Evolutionary conservation across 2,329 filamentous ascomycete genomes (phyloP).

Genomic region (Juglanconis sp.): DNA sequence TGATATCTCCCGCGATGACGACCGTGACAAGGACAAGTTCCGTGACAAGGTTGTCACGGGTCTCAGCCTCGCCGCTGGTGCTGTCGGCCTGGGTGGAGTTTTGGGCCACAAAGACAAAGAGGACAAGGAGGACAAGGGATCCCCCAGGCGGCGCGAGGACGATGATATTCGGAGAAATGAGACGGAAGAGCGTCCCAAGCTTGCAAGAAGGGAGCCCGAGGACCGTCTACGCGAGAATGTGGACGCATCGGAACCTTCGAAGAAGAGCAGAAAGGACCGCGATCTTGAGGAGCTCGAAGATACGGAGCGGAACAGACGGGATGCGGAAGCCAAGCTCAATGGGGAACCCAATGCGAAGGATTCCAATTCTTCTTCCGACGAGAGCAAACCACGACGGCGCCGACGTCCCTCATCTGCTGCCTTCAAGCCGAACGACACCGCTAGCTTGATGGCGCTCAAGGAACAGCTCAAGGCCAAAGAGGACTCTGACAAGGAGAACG

Average conservation of each 20-base stretch:
- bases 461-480: constrained; percentile 46
- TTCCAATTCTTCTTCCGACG: constrained; percentile 39
- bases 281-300: constrained; percentile 19
- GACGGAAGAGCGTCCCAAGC: constrained; percentile 19
- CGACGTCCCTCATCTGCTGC: constrained; percentile 35
- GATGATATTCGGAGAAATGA: constrained; percentile 22
- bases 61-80: constrained; percentile 46
- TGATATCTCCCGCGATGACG: constrained; percentile 30
- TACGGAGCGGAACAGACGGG: constrained; percentile 33
- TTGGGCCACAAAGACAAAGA: constrained; percentile 39
- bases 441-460: constrained; percentile 47
- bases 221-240: constrained; percentile 24
- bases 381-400: constrained; percentile 35
- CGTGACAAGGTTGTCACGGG: constrained; percentile 48
- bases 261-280: constrained; percentile 19
- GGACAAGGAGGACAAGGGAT: constrained; percentile 29
- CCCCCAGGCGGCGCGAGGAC: constrained; percentile 27
- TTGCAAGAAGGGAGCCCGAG: constrained; percentile 11
- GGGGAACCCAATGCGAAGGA: constrained; percentile 37
- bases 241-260: constrained; percentile 2
- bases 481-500: constrained; percentile 25
- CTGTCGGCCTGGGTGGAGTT: constrained; percentile 40
- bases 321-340: constrained; percentile 36
- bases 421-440: constrained; percentile 53
- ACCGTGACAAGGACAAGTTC: constrained; percentile 38